A percentile compares a stretch with the other conserved stretches of the same genome.
Evolutionary conservation across 495 filamentous ascomycete genomes (phyloP).

Genomic region (Podospora fimiseda): DNA sequence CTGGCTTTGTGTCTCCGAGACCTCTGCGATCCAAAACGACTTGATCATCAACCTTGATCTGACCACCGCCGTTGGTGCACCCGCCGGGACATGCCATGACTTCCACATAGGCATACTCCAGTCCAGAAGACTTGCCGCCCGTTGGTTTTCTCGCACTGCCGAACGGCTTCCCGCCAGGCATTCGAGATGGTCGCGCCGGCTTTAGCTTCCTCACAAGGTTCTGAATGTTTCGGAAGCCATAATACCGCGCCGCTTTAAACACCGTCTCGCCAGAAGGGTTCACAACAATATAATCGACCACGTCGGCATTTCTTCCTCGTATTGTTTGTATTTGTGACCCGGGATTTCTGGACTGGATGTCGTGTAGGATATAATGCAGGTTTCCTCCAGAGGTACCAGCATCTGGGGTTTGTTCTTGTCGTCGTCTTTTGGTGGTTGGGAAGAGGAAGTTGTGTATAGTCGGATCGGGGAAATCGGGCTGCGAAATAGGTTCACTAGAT

Average conservation of each 20-base stretch:
- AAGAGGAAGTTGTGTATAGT: conserved; percentile 67
- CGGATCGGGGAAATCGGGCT: conserved; percentile 59
- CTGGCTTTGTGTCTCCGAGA: conserved; percentile 43
- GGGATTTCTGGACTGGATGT: conserved; percentile 61
- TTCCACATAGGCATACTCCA: conserved; percentile 84
- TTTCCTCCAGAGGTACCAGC: conserved; percentile 85
- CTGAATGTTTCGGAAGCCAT: conserved; percentile 96
- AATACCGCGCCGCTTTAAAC: conserved; percentile 82
- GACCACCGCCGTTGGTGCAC: conserved; percentile 94
- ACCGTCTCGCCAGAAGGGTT: conserved; percentile 49
- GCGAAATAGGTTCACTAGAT: conserved; percentile 44
- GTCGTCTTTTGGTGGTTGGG: conserved; percentile 20
- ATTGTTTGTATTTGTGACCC: conserved; percentile 60
- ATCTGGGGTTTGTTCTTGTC: conserved; percentile 23
- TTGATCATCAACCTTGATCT: conserved; percentile 82
- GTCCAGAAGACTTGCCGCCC: conserved; percentile 33
- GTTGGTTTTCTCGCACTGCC: conserved; percentile 43
- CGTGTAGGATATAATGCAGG: conserved; percentile 69
- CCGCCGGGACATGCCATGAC: conserved; percentile 99
- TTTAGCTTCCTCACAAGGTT: conserved; percentile 89
- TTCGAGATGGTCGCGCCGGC: conserved; percentile 63
- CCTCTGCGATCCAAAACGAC: conserved; percentile 40
- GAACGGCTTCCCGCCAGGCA: conserved; percentile 62
- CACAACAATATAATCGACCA: conserved; percentile 70
- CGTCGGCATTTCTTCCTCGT: conserved; percentile 82